A percentile compares a stretch with the other conserved stretches of the same genome.
phyloP scores from a whole-genome alignment of 495 filamentous ascomycete genomes.

The Talaromyces borbonicus region DNA sequence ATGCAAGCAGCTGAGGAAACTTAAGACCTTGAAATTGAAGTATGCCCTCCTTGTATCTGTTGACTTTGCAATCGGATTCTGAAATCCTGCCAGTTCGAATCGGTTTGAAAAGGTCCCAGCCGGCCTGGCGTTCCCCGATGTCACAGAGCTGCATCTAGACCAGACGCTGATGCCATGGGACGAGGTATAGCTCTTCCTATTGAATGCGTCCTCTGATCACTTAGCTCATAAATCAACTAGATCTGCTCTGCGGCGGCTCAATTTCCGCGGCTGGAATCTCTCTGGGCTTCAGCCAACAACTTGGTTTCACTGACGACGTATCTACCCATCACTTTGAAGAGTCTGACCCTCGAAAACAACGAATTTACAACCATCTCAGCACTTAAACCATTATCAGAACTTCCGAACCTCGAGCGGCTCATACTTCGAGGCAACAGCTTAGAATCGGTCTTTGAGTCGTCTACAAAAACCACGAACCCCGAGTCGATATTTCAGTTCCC shows the following conservation, averaged over 20 bases:
- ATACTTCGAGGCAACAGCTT: constrained; percentile 39
- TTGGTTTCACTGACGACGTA: constrained; percentile 25
- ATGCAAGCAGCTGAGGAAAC: constrained; percentile 49
- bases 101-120: constrained; percentile 48
- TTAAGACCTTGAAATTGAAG: constrained; percentile 63
- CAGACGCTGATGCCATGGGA: constrained; percentile 65
- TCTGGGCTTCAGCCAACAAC: constrained; percentile 48
- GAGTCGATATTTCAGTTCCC: constrained; percentile 28
- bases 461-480: background rate
- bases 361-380: constrained; percentile 50
- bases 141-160: constrained; percentile 64
- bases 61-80: constrained; percentile 7
- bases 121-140: constrained; percentile 37
- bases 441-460: constrained; percentile 12
- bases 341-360: constrained; percentile 68
- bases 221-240: constrained; percentile 17
- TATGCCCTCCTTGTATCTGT: constrained; percentile 27
- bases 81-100: constrained; percentile 53
- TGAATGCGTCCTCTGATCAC: background rate
- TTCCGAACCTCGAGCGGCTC: constrained; percentile 48
- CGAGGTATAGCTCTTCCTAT: constrained; percentile 38
- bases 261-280: constrained; percentile 51
- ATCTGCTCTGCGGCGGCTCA: constrained; percentile 27
- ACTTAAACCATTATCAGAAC: constrained; percentile 43
- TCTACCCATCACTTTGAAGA: constrained; percentile 39